A percentile compares a stretch with the other conserved stretches of the same genome.
Evolutionary conservation across 768 basidiomycete species (phyloP).

Genomic region (Hericium erinaceus): DNA sequence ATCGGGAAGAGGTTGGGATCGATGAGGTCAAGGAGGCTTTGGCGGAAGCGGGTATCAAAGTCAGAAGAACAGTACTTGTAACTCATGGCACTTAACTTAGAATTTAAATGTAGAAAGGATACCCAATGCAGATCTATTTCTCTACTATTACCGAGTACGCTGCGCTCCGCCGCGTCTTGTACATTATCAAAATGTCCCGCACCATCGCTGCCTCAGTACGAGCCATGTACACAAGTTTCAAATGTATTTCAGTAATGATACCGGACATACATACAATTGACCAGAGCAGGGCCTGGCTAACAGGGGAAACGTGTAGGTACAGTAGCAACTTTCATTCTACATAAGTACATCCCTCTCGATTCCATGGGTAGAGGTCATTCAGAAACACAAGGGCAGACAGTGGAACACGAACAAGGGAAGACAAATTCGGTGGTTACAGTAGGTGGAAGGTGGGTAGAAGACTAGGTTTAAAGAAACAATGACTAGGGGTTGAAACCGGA

Average conservation of each 20-base stretch:
- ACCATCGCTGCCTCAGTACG: too few species aligned
- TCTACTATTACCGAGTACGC: too few species aligned
- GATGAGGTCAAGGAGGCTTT: slow-evolving; percentile 65
- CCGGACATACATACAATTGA: not conserved
- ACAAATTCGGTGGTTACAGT: not conserved
- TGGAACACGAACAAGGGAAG: not conserved
- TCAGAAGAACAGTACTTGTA: not conserved
- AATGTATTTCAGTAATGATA: not conserved
- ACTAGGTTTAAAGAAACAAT: not conserved
- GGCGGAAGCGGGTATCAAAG: slow-evolving; percentile 35
- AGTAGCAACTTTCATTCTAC: slow-evolving; percentile 11
- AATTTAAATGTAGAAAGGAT: not conserved
- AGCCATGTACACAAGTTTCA: too few species aligned
- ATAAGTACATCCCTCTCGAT: slow-evolving; percentile 3
- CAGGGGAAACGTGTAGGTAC: slow-evolving; percentile 2
- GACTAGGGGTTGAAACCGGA: not conserved
- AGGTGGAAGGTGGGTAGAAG: not conserved
- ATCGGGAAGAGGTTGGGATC: slow-evolving; percentile 81
- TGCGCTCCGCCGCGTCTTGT: too few species aligned
- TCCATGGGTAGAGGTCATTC: not conserved
- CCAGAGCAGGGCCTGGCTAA: not conserved
- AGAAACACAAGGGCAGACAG: not conserved
- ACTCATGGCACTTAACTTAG: not conserved
- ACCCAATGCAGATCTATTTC: too few species aligned
- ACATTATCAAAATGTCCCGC: too few species aligned